Percentiles rank a stretch among this genome's conserved stretches.
phyloP scores from a whole-genome alignment of 345 rosid species.

The Salix udensis region DNA sequence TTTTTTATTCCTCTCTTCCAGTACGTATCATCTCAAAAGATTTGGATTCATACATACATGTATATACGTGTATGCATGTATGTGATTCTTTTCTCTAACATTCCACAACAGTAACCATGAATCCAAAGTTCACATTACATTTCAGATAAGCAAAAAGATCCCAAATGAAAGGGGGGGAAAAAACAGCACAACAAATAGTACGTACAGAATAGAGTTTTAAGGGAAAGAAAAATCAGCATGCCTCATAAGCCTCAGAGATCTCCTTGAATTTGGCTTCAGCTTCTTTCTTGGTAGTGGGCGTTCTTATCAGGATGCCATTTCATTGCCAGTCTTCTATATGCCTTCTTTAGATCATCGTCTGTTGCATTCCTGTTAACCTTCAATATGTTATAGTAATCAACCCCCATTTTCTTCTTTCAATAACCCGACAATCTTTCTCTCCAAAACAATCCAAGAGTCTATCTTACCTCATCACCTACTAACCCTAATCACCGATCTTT shows the following conservation, averaged over 20 bases:
- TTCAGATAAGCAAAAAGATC: background rate
- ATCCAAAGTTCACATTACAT: background rate
- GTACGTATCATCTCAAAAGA: background rate
- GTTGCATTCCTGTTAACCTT: slow-evolving; percentile 71
- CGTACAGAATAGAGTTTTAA: background rate
- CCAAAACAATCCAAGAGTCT: background rate
- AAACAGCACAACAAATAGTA: background rate
- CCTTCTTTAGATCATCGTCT: slow-evolving; percentile 88
- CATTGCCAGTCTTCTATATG: slow-evolving; percentile 87
- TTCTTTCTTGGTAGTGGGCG: slow-evolving; percentile 67
- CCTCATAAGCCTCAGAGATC: slow-evolving; percentile 97
- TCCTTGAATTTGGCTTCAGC: slow-evolving; percentile 95
- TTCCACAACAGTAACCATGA: background rate
- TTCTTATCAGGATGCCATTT: slow-evolving; percentile 99
- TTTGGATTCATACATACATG: background rate
- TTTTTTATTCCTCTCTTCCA: background rate
- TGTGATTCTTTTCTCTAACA: background rate
- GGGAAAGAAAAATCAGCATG: slow-evolving; percentile 10
- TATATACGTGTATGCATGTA: no score
- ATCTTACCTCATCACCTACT: background rate
- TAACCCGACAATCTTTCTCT: background rate
- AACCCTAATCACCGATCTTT: background rate
- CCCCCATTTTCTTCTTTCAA: slow-evolving; percentile 47
- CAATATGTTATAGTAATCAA: slow-evolving; percentile 75
- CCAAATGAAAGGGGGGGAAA: background rate